Evolutionary conservation across 306 rosid species (phyloP), one percentile per base, ranked within the genome.

Genomic region (Cucumis hystrix): DNA sequence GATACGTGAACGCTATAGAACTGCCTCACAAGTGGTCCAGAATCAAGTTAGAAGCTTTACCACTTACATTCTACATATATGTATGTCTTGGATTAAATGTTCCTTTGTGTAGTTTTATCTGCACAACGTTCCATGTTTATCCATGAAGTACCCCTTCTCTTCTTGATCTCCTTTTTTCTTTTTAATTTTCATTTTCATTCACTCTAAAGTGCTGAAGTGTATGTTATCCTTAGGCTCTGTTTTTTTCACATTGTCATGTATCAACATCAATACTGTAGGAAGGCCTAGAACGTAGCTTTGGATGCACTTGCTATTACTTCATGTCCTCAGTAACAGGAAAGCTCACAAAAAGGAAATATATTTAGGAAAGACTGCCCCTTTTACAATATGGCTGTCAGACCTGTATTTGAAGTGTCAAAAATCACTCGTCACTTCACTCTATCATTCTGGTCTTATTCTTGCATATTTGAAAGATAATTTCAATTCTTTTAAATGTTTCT

Each of bases 11-110:
- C 97, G 97, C 83, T 92, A 94, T 72, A 87, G 97, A 89, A 81
- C 98, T 41, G 97, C 98, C 51, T 92, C 98, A 74, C 97, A 87
- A 94, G 98, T 94, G 85, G 90, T 94, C 91, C 95, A 92, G 91
- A 94, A 90, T 87, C 98, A 94, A 89, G 98, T 91, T 94, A 91
- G 90, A 89, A 87, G 87, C 87, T 94, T 88, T 90, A 68, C 83
- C 86, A 77, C 85, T 91, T 89, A 84, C 92, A 77, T 82, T 89
- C 63, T 80, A 81, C 58, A 74, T 84, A 82, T 89, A 85, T 83
- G 87, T 85, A 87, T 90, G 94, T 91, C 89, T 84, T 84, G 88
- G 78, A 73, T 80, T 85, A 78, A 49, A 59, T 85, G 58, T 49
- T 83, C 68, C 80, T 80, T 77, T 45, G 79, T 84, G 78, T 49